Evolutionary conservation across 495 filamentous ascomycete species (phyloP).

Genomic region (Daldinia decipiens): DNA sequence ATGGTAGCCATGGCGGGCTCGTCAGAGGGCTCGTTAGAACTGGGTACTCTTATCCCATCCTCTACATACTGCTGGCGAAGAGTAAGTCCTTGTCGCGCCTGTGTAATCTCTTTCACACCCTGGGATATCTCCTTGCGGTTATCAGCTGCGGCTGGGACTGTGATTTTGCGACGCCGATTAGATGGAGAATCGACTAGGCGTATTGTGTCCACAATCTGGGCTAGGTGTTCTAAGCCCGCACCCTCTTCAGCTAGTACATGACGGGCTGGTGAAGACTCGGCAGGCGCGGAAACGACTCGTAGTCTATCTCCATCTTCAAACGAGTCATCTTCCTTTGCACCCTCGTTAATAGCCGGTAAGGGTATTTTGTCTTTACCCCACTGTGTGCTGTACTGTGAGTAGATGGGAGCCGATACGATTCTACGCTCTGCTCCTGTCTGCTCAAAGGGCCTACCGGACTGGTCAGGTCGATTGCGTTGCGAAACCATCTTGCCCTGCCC

Average conservation of each 20-base stretch:
- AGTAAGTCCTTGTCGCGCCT: conserved; percentile 11
- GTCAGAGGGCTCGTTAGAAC: conserved; percentile 3
- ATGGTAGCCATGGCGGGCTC: conserved; percentile 5
- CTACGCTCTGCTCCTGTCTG: conserved; percentile 52
- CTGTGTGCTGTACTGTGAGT: conserved; percentile 49
- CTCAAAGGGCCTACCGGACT: conserved; percentile 2
- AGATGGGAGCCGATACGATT: conserved; percentile 66
- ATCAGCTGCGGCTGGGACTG: conserved; percentile 58
- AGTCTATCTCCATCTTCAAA: conserved; percentile 43
- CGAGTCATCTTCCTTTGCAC: conserved; percentile 45
- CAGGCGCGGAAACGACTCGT: conserved; percentile 47
- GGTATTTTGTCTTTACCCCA: conserved; percentile 52
- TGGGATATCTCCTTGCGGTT: conserved; percentile 62
- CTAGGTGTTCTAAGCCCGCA: conserved; percentile 49
- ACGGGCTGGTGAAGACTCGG: conserved; percentile 32
- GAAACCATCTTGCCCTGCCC: conserved; percentile 8
- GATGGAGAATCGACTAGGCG: conserved; percentile 59
- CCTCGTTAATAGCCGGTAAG: conserved; percentile 65
- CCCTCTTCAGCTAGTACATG: conserved; percentile 42
- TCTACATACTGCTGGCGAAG: conserved; percentile 40
- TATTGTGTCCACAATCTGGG: conserved; percentile 58
- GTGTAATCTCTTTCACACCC: conserved; percentile 25
- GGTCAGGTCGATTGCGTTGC: conserved; percentile 11
- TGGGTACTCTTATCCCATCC: conserved; percentile 28
- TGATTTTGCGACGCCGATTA: conserved; percentile 28